These are phyloP conservation scores for Pseudodiploospora longispora DNA, from an alignment of 2,329 filamentous ascomycete species.

Conservation along the genomic window DNA sequence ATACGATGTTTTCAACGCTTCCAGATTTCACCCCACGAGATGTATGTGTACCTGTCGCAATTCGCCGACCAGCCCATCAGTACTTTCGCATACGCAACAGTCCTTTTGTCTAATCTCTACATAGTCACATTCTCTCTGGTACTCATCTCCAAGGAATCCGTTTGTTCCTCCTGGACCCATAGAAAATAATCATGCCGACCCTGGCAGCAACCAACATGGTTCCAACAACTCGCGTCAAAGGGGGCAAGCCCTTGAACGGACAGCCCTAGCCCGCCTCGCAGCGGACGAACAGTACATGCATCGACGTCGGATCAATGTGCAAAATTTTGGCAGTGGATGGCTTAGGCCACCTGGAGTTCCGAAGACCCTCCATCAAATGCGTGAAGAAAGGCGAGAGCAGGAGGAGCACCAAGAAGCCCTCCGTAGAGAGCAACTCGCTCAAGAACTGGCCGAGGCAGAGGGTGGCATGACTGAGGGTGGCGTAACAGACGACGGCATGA, in stretches of 20 bases:
- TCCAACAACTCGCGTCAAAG: conserved; percentile 27
- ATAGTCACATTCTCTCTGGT: conserved; percentile 68
- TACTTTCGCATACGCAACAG: too few species aligned
- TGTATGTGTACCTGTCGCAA: conserved; percentile 36
- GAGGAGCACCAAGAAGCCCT: conserved; percentile 75
- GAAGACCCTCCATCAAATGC: conserved; percentile 84
- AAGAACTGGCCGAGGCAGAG: conserved; percentile 67
- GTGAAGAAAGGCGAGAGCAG: conserved; percentile 81
- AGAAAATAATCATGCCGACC: conserved; percentile 23
- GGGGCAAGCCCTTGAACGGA: conserved; percentile 44
- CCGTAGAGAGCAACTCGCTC: conserved; percentile 59
- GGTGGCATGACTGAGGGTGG: conserved; percentile 19
- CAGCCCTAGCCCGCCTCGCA: conserved; percentile 60
- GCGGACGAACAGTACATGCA: conserved; percentile 71
- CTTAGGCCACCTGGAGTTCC: conserved; percentile 78
- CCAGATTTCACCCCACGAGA: conserved; percentile 63
- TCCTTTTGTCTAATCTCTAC: neutral
- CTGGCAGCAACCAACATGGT: conserved; percentile 20
- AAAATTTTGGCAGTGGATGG: conserved; percentile 84
- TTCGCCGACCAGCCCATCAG: too few species aligned
- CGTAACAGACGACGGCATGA: conserved; percentile 36
- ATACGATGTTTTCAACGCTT: conserved; percentile 52
- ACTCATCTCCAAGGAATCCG: conserved; percentile 54
- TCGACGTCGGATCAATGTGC: conserved; percentile 70
- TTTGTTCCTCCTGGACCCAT: conserved; percentile 25